phyloP scores from a whole-genome alignment of 768 basidiomycete genomes.

The Mycena galericulata region DNA sequence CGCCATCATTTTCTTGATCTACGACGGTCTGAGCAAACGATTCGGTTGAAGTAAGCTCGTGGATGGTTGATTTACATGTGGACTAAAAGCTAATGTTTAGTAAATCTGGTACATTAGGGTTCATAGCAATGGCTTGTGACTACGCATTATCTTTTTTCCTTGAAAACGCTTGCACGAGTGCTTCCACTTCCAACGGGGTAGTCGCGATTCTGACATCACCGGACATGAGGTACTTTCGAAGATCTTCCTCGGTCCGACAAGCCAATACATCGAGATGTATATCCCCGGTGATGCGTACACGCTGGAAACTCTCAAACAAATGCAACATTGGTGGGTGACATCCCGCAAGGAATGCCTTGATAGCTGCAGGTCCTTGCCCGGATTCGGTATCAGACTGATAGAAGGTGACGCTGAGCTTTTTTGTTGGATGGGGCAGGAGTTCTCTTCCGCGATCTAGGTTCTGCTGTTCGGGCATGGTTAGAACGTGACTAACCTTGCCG shows the following conservation, averaged over 20 bases:
- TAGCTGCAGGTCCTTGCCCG: not conserved
- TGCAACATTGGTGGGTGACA: slow-evolving; percentile 29
- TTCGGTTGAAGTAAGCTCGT: slow-evolving; percentile 44
- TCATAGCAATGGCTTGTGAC: not conserved
- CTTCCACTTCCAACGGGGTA: slow-evolving; percentile 15
- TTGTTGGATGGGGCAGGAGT: not conserved
- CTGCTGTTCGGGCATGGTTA: not conserved
- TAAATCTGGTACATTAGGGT: not conserved
- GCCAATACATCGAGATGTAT: slow-evolving; percentile 5
- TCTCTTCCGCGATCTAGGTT: not conserved
- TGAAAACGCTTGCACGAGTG: slow-evolving; percentile 20
- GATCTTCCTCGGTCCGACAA: not conserved
- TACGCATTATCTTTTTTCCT: not conserved
- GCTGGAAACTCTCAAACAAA: slow-evolving; percentile 12
- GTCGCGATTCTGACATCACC: not conserved
- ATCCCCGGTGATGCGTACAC: slow-evolving; percentile 18
- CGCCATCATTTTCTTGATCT: slow-evolving; percentile 91
- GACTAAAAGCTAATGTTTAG: not conserved
- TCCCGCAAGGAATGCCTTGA: slow-evolving; percentile 21
- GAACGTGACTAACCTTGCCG: not conserved
- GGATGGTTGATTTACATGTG: not conserved
- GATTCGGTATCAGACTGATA: not conserved
- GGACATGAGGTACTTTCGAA: slow-evolving; percentile 3
- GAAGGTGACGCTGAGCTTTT: not conserved
- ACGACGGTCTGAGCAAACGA: slow-evolving; percentile 72